Evolutionary conservation across 139 green algal species (phyloP).

Genomic region (Ettlia oleoabundans): DNA sequence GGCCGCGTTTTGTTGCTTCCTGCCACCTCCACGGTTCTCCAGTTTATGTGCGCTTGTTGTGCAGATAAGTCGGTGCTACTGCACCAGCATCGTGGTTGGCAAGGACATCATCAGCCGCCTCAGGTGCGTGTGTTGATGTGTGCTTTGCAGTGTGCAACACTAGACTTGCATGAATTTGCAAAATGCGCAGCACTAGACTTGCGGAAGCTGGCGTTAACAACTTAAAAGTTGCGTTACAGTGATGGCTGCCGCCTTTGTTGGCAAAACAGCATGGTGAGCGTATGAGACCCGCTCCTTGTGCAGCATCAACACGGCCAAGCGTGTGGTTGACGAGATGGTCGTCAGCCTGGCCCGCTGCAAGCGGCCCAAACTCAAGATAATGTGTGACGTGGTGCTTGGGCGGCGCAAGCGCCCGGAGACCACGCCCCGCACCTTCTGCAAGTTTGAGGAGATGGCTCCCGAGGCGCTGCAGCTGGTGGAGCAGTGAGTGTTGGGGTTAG

Average conservation of each 20-base stretch:
- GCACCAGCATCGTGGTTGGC: constrained; percentile 62
- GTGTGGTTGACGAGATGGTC: constrained; percentile 60
- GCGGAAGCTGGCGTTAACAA: too few species aligned
- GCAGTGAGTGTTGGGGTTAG: background rate
- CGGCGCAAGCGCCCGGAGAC: constrained; percentile 8
- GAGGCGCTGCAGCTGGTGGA: constrained; percentile 36
- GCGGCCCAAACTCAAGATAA: constrained; percentile 32
- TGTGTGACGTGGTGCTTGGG: constrained; percentile 15
- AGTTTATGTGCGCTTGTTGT: too few species aligned
- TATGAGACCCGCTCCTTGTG: background rate
- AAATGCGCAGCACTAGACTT: background rate
- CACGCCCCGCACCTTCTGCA: constrained; percentile 39
- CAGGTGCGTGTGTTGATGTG: constrained; percentile 5
- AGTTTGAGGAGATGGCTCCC: constrained; percentile 27
- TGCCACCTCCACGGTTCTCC: too few species aligned
- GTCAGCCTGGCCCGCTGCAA: constrained; percentile 57
- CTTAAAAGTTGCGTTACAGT: background rate
- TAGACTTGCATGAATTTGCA: background rate
- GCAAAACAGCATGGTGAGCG: too few species aligned
- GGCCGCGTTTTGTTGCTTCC: too few species aligned
- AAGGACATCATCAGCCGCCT: constrained; percentile 68
- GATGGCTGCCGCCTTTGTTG: background rate
- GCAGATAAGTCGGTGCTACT: too few species aligned
- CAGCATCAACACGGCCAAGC: constrained; percentile 36
- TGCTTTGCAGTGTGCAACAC: too few species aligned